A percentile compares a stretch with the other conserved stretches of the same genome.
phyloP scores from a whole-genome alignment of 257 asterid genomes.

The Solanum raphanifolium region DNA sequence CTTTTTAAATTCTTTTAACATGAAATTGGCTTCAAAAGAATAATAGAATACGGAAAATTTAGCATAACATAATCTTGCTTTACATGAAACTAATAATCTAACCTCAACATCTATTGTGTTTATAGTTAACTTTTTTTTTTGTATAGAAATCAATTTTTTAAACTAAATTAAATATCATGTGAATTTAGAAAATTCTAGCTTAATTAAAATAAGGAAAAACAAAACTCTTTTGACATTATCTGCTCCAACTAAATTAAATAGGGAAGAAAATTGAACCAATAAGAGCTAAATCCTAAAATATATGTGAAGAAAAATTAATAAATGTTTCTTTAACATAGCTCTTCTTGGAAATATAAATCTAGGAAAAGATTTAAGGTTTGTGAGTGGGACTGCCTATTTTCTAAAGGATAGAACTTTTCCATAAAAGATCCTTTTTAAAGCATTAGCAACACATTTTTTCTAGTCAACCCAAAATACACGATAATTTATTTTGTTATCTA shows the following conservation, averaged over 20 bases:
- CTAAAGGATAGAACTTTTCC: neutral
- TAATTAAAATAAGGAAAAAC: neutral
- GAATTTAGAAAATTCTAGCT: neutral
- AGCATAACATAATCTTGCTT: neutral
- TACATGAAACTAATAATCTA: neutral
- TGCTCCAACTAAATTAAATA: neutral
- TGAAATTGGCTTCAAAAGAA: neutral
- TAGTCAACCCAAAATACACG: no score
- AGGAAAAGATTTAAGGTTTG: neutral
- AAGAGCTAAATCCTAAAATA: neutral
- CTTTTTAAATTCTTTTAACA: no score
- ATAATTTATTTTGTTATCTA: no score
- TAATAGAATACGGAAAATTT: no score
- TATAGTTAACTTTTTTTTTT: neutral
- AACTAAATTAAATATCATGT: neutral
- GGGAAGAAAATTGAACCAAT: neutral
- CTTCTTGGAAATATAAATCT: neutral
- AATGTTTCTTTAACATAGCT: no score
- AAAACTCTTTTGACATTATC: no score
- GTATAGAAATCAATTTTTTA: neutral
- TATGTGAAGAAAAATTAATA: neutral
- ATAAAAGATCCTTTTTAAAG: neutral
- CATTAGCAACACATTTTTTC: neutral
- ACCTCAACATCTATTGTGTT: neutral
- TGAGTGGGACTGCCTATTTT: neutral